Evolutionary conservation across 1,284 basidiomycete genomes (phyloP), one percentile per base, ranked within the genome.

Genomic region (Tylopilus sp.): DNA sequence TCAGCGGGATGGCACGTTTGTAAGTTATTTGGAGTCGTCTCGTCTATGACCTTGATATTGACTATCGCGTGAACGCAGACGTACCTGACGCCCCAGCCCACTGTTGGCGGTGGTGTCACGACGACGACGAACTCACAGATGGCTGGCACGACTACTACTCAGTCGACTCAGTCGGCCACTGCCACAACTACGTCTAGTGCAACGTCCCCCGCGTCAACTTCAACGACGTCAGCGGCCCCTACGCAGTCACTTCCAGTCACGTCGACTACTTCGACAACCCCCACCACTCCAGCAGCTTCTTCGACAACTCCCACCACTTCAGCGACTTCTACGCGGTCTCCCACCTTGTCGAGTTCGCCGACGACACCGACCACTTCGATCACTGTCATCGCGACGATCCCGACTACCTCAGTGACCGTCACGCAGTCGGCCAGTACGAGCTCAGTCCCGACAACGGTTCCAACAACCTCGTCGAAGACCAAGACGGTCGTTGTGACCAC

Each of bases 1-100:
- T 6, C 37, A 50, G 5, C 66, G 66, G 2, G 48, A 68, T 36
- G 59, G 42, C 0, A 53, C 48, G 0, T 43, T 46, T 35, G 66
- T 64, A 24, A 61, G 62, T 53, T 0, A 8, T 6, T n/a, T 14
- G 14, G 1, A 1, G 1, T 5, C 9, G 9, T 7, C 0, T 0
- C 17, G 25, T 10, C 1, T 4, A 8, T 7, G 17, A 4, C 2
- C 2, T 1, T 13, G 14, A 11, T n/a, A 9, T 32, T 52, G 20
- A 63, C 7, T 14, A 13, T 17, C 1, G 0, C 6, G 0, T 2
- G 4, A 13, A 32, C 8, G 15, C 0, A 66, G 61, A 62, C 59
- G 1, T 65, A 8, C 3, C 9, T 50, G 35, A 42, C 53, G 3
- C 59, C 49, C 15, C 52, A 52, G 24, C 43, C 53, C 3, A 62